Conservation (phyloP, 2,329 filamentous ascomycete genomes). For the Neospermospora avenae region DNA sequence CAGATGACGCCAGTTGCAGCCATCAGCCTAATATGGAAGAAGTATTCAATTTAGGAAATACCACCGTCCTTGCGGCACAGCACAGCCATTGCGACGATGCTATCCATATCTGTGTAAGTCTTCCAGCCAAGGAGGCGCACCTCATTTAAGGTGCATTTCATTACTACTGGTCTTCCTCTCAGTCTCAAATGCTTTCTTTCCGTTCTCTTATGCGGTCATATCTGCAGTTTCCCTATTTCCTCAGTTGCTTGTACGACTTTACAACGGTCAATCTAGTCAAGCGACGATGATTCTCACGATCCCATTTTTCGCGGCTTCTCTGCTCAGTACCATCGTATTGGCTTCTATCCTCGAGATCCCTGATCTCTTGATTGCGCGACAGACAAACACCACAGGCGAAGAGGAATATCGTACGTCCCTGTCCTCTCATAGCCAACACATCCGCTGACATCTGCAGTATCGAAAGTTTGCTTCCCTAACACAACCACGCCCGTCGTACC, state of each 20-base stretch:
- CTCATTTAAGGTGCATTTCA: not conserved
- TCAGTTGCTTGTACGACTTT: not conserved
- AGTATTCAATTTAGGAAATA: slow-evolving; percentile 6
- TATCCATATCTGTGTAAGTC: not conserved
- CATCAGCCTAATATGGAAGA: not conserved
- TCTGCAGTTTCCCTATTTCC: not conserved
- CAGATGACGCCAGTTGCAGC: not conserved
- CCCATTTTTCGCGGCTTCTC: not conserved
- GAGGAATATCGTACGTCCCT: slow-evolving; percentile 12
- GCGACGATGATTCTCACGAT: not conserved
- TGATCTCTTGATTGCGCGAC: slow-evolving; percentile 8
- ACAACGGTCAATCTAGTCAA: not conserved
- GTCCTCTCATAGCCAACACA: not conserved
- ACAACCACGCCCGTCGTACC: slow-evolving; percentile 28
- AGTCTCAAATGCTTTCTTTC: not conserved
- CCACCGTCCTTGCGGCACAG: not conserved
- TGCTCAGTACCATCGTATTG: slow-evolving; percentile 34
- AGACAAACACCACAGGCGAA: slow-evolving; percentile 7
- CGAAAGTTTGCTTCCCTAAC: slow-evolving; percentile 22
- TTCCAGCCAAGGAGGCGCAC: not conserved
- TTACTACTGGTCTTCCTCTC: not conserved
- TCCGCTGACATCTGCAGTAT: slow-evolving; percentile 4
- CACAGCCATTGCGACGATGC: not conserved
- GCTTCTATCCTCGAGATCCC: slow-evolving; percentile 2
- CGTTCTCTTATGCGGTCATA: not conserved